These are phyloP conservation scores for Boletus rubropictus DNA, from an alignment of 768 basidiomycete species.

Conservation along the genomic window DNA sequence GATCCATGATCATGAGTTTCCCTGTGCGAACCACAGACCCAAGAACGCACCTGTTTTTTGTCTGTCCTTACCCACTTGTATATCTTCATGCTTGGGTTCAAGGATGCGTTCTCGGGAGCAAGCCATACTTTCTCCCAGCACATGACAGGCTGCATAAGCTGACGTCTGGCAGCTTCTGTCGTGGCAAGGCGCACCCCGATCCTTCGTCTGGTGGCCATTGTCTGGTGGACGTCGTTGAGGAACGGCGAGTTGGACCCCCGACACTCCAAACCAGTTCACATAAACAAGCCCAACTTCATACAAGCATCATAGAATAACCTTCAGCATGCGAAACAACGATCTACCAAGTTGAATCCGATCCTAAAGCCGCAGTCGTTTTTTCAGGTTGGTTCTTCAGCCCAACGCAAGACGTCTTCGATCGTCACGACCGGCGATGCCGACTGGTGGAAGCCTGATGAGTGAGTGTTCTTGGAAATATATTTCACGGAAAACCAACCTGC, in stretches of 20 bases:
- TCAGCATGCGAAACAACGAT: neutral
- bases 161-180: constrained; percentile 74
- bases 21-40: neutral
- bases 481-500: constrained; percentile 13
- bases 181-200: constrained; percentile 73
- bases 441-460: constrained; percentile 5
- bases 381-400: constrained; percentile 48
- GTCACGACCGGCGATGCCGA: constrained; percentile 10
- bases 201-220: constrained; percentile 68
- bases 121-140: constrained; percentile 82
- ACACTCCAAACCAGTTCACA: constrained; percentile 4
- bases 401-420: constrained; percentile 43
- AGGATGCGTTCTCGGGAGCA: constrained; percentile 47
- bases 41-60: constrained; percentile 56
- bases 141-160: constrained; percentile 85
- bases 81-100: constrained; percentile 58
- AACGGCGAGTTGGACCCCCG: constrained; percentile 13
- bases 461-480: neutral
- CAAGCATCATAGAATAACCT: neutral
- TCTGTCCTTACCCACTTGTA: constrained; percentile 80
- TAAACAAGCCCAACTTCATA: neutral
- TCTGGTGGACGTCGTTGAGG: neutral
- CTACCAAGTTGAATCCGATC: neutral
- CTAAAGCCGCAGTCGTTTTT: neutral
- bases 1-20: constrained; percentile 3